These are phyloP conservation scores for Claviceps monticola DNA, from an alignment of 2,329 filamentous ascomycete species.

Conservation along the genomic window DNA sequence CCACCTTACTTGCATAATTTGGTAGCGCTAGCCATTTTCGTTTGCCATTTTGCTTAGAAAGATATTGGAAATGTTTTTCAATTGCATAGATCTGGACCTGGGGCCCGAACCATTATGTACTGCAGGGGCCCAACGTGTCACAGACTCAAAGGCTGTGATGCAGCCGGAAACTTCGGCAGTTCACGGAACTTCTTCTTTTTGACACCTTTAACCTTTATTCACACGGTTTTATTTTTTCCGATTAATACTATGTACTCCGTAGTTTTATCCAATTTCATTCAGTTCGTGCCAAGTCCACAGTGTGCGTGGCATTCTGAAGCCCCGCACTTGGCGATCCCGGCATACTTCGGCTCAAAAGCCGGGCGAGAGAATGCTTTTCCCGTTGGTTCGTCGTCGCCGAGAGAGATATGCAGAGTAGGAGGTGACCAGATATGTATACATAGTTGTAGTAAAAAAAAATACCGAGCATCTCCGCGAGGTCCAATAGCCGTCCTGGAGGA, in stretches of 20 bases:
- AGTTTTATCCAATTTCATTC: not conserved
- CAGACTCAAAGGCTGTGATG: too few relatives aligned
- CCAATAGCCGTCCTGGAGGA: not conserved
- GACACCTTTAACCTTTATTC: too few relatives aligned
- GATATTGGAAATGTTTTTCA: too few relatives aligned
- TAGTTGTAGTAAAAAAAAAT: not conserved
- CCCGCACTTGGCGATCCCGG: not conserved
- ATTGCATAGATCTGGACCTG: too few relatives aligned
- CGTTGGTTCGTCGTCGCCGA: not conserved
- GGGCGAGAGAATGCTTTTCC: not conserved
- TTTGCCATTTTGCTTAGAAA: too few relatives aligned
- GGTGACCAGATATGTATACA: too few relatives aligned
- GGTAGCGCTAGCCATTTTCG: too few relatives aligned
- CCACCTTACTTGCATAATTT: too few relatives aligned
- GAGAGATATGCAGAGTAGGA: not conserved
- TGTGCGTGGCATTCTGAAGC: too few relatives aligned
- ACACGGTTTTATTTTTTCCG: not conserved
- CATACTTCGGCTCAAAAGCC: not conserved
- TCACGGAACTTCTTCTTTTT: not conserved
- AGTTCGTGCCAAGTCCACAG: too few relatives aligned
- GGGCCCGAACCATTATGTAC: too few relatives aligned
- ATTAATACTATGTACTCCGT: not conserved
- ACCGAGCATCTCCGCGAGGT: not conserved
- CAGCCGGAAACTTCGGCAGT: not conserved
- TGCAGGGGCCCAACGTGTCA: too few relatives aligned